Evolutionary conservation across 495 filamentous ascomycete genomes (phyloP), one percentile per base, ranked within the genome.

Genomic region (Diplogelasinospora grovesii): DNA sequence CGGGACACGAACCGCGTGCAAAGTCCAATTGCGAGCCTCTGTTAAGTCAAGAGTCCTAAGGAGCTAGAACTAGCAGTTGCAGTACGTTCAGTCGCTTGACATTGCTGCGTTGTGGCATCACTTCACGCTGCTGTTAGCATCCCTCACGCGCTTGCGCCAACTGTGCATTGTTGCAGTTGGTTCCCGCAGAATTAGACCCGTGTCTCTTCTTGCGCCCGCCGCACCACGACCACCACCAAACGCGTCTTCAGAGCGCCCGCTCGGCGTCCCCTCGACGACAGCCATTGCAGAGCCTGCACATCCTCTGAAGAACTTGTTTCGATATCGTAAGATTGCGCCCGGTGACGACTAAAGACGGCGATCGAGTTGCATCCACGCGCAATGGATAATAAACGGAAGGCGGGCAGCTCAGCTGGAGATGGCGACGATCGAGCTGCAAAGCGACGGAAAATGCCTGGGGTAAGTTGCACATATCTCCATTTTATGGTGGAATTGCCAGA

Each of bases 311-410:
- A 11, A 36, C 29, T 23, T 22, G n/a, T n/a, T 9, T n/a, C 16
- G 20, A 24, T 36, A 19, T 36, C 27, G 18, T 19, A 22, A 30
- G 9, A 44, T 44, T 28, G 35, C 19, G 10, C 19, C 7, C 22
- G 13, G 16, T 10, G 5, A 10, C 19, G 8, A 14, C 27, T 27
- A 50, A 7, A 7, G 36, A 19, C 23, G n/a, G 22, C 41, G 41
- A 39, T 38, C n/a, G 30, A 31, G 20, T 15, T 36, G 35, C 43
- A 42, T 39, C 41, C 14, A 27, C 27, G 33, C 36, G 41, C 49
- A 29, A 85, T 85, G 81, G 80, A 79, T 41, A 71, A 73, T 43
- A 88, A 86, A 69, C 76, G 83, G 38, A 85, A 83, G 57, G 73
- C 71, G 18, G 60, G 56, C 40, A 60, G 64, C 43, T 56, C 65